Conservation (phyloP, 768 basidiomycete species). For the Kondoa subrosea region DNA sequence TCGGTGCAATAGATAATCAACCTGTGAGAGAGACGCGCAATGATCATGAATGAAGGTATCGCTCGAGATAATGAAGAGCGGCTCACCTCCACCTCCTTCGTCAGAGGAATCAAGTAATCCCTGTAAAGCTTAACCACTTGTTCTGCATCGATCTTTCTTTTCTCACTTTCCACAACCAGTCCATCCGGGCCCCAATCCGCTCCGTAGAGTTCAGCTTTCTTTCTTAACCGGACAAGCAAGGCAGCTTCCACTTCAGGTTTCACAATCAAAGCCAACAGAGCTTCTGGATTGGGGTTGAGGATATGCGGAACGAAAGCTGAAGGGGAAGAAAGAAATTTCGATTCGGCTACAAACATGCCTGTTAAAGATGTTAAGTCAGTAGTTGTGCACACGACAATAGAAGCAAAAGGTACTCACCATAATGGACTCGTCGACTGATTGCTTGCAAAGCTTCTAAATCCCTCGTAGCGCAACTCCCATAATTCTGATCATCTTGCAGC, state of each 20-base stretch:
- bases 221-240: constrained; percentile 61
- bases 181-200: constrained; percentile 65
- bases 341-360: constrained; percentile 99
- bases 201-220: constrained; percentile 62
- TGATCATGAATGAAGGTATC: constrained; percentile 2
- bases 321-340: constrained; percentile 78
- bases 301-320: constrained; percentile 86
- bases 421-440: constrained; percentile 96
- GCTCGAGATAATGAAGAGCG: constrained; percentile 2
- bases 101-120: constrained; percentile 88
- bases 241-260: constrained; percentile 87
- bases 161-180: constrained; percentile 31
- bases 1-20: constrained; percentile 83
- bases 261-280: constrained; percentile 75
- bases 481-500: constrained; percentile 87
- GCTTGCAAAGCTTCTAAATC: constrained; percentile 94
- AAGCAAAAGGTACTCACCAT: constrained; percentile 47
- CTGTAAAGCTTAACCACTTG: constrained; percentile 85
- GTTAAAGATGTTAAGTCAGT: neutral
- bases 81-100: constrained; percentile 90
- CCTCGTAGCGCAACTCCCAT: constrained; percentile 83
- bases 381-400: too few species aligned
- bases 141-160: constrained; percentile 71
- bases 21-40: constrained; percentile 37
- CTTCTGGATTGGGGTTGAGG: constrained; percentile 52